A percentile compares a stretch with the other conserved stretches of the same genome.
Conservation (phyloP, 2,329 filamentous ascomycete genomes). For the Pseudogymnoascus sp. region DNA sequence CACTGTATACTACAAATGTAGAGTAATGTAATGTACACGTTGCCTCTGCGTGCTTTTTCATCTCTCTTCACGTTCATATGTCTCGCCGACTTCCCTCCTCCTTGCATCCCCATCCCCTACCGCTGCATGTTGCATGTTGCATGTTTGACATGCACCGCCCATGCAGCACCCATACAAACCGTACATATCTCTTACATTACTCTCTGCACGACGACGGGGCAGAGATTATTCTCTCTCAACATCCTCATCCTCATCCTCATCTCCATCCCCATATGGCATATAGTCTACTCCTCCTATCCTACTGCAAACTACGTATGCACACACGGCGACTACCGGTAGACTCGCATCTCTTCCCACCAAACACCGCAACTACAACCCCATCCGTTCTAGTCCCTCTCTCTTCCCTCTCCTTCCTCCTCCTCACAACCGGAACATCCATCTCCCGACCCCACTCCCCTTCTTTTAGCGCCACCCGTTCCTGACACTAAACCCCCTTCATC, state of each 20-base stretch:
- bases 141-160: background rate
- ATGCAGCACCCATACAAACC: background rate
- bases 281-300: too few species aligned
- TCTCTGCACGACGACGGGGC: too few species aligned
- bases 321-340: too few species aligned
- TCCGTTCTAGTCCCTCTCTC: background rate
- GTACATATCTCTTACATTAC: too few species aligned
- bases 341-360: too few species aligned
- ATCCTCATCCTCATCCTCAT: too few species aligned
- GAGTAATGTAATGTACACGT: background rate
- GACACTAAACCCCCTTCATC: slow-evolving; percentile 10
- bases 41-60: background rate
- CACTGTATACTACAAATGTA: too few species aligned
- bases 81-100: too few species aligned
- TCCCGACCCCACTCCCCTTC: background rate
- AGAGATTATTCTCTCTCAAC: too few species aligned
- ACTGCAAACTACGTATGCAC: too few species aligned
- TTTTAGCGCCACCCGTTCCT: background rate
- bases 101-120: background rate
- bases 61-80: background rate
- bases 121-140: too few species aligned
- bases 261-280: too few species aligned
- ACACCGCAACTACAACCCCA: background rate
- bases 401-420: background rate
- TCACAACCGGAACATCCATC: background rate